phyloP scores from a whole-genome alignment of 768 basidiomycete species.

The Clitopilus passeckerianus region DNA sequence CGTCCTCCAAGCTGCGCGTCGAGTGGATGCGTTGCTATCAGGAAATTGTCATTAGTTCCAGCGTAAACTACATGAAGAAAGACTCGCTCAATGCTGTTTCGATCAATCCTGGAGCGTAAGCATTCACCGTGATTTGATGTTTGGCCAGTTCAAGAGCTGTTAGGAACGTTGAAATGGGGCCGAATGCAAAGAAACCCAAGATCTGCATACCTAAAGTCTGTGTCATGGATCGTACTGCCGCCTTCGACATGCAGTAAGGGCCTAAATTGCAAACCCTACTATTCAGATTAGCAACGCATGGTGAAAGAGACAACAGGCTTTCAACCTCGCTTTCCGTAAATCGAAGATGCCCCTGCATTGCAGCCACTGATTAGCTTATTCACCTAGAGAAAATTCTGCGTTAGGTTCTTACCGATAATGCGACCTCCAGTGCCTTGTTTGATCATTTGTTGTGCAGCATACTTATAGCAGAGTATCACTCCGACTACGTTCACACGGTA shows the following conservation, averaged over 20 bases:
- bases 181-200: background rate
- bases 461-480: constrained; percentile 34
- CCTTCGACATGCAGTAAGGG: constrained; percentile 33
- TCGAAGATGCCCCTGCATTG: constrained; percentile 24
- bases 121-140: constrained; percentile 26
- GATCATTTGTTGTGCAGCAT: constrained; percentile 39
- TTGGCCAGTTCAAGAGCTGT: constrained; percentile 21
- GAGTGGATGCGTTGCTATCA: background rate
- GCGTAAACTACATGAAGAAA: background rate
- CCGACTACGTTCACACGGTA: constrained; percentile 35
- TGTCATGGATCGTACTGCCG: constrained; percentile 34
- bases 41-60: no score
- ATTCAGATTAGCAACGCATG: background rate
- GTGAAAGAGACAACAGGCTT: background rate
- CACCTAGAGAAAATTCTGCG: no score
- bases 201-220: constrained; percentile 27
- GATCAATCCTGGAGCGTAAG: constrained; percentile 24
- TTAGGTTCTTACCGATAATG: constrained; percentile 27
- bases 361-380: no score
- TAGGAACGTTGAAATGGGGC: constrained; percentile 8
- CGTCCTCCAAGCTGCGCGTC: constrained; percentile 2
- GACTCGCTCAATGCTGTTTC: constrained; percentile 20
- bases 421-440: constrained; percentile 35
- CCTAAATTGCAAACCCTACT: constrained; percentile 11
- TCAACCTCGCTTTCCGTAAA: constrained; percentile 23